phyloP scores from a whole-genome alignment of 306 rosid species.

The Vachellia collinsii region DNA sequence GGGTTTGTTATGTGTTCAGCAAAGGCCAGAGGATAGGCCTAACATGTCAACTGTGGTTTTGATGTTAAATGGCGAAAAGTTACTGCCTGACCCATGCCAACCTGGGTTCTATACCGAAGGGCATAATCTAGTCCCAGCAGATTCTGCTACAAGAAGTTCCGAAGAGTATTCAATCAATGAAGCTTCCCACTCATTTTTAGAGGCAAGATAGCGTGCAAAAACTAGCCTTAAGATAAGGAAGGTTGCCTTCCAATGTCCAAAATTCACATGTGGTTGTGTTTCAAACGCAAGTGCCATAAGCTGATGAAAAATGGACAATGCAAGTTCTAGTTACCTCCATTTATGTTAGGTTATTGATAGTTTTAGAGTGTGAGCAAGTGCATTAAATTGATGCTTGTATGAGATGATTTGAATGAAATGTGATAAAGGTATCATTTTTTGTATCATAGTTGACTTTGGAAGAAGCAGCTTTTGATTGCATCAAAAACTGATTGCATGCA shows the following conservation, averaged over 20 bases:
- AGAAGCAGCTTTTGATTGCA: neutral
- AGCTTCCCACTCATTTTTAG: neutral
- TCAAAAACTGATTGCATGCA: neutral
- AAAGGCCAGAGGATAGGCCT: slow-evolving; percentile 40
- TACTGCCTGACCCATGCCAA: slow-evolving; percentile 13
- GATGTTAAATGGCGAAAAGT: slow-evolving; percentile 40
- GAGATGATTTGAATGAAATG: neutral
- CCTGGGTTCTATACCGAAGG: slow-evolving; percentile 27
- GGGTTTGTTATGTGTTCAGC: slow-evolving; percentile 39
- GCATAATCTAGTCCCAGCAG: neutral
- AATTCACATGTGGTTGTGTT: neutral
- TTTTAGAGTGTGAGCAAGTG: neutral
- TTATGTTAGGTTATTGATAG: neutral
- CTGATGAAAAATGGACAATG: neutral
- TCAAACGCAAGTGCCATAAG: neutral
- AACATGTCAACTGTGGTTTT: slow-evolving; percentile 35
- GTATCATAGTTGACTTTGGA: neutral
- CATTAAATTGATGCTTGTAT: neutral
- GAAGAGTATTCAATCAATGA: neutral
- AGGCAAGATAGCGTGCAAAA: neutral
- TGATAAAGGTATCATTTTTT: neutral
- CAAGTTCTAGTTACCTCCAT: neutral
- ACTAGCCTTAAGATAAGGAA: neutral
- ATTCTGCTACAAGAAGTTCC: neutral
- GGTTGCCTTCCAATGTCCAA: neutral